Conservation (phyloP, 495 filamentous ascomycete genomes). For the Aspergillus asperescens region DNA sequence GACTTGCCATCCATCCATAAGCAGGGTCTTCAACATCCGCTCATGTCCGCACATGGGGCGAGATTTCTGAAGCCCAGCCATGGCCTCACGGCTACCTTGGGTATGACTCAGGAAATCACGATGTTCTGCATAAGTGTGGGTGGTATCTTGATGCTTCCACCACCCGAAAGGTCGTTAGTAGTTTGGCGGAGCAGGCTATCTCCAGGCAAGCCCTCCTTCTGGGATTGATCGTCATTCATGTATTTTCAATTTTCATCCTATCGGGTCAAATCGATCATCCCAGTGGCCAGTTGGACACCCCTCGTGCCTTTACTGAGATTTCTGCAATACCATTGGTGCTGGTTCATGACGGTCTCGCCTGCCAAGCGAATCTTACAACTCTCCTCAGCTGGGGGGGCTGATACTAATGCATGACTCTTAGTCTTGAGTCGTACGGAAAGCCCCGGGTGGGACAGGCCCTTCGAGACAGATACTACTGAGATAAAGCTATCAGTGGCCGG, state of each 20-base stretch:
- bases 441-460: conserved; percentile 3
- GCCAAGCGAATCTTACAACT: conserved; percentile 7
- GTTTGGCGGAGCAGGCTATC: neutral
- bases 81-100: neutral
- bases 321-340: conserved; percentile 4
- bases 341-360: neutral
- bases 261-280: conserved; percentile 1
- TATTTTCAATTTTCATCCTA: conserved; percentile 2
- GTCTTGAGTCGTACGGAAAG: conserved; percentile 4
- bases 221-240: conserved; percentile 13
- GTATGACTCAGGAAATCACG: conserved; percentile 11
- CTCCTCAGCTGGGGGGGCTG: neutral
- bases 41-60: neutral
- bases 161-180: neutral
- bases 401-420: neutral
- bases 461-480: neutral
- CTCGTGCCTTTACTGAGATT: neutral
- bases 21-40: neutral
- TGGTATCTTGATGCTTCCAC: conserved; percentile 8
- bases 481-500: neutral
- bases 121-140: conserved; percentile 23
- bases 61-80: neutral
- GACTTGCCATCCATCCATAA: conserved; percentile 5
- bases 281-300: neutral
- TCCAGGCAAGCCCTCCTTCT: neutral